Evolutionary conservation across 495 filamentous ascomycete species (phyloP), one percentile per base, ranked within the genome.

Genomic region (Clavariopsis aquatica): DNA sequence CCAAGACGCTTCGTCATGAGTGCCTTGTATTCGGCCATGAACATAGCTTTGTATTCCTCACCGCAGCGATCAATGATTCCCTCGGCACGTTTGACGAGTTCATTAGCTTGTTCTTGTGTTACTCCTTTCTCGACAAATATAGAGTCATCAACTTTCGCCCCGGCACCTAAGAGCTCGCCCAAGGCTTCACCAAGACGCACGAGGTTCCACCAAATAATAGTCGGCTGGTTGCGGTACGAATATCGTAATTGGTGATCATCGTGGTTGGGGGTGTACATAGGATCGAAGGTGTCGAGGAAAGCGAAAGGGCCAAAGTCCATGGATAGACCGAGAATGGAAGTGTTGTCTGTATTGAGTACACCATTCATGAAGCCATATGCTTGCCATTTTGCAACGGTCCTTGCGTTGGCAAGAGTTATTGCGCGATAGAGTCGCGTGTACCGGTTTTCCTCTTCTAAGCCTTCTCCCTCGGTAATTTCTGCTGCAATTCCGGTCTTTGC

Each of bases 301-400:
- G 94, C 93, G 71, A 98, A 98, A 0, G 94, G 94, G 0, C 94
- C 94, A 70, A 89, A 98, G 76, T 98, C 94, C 22, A 98, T 87
- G 0, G 87, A 91, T 0, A 98, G 76, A 7, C 94, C 94, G 36
- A 87, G 87, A 55, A 98, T 82, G 4, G 90, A 95, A 0, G 93
- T 98, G 73, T 98, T 98, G 73, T 98, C 94, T 0, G 94, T 97
- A 70, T 96, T 93, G 31, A 98, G 79, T 22, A 98, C 94, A 19
- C 94, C 94, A 71, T 98, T 98, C 83, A 93, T 97, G 77, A 98
- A 98, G 13, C 89, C 94, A 76, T 96, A 97, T 22, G 90, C 90
- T 76, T 98, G 94, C 94, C 94, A 98, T 58, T 86, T 84, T 12
- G 94, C 94, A 1, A 97, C 93, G 0, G 90, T 96, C 43, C 84